phyloP scores from a whole-genome alignment of 2,329 filamentous ascomycete genomes.

The Nemania diffusa region DNA sequence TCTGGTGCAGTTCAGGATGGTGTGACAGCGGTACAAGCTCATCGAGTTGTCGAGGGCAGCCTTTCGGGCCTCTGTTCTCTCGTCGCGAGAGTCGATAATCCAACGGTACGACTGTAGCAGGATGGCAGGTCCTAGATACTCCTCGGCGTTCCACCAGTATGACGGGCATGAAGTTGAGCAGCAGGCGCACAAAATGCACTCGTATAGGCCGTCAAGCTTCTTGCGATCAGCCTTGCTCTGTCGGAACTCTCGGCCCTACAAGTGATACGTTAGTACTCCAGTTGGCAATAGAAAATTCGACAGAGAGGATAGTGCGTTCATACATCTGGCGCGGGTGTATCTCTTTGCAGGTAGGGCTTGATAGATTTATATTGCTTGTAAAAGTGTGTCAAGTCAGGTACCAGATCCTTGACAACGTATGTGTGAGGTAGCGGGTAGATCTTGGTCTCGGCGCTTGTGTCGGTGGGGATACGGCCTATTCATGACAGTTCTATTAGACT shows the following conservation, averaged over 20 bases:
- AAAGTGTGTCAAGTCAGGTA: slow-evolving; percentile 97
- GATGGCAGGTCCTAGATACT: slow-evolving; percentile 97
- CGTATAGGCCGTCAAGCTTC: slow-evolving; percentile 98
- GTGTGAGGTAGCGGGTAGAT: slow-evolving; percentile 98
- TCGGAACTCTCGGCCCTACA: slow-evolving; percentile 87
- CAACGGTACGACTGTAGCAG: slow-evolving; percentile 98
- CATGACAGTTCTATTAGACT: slow-evolving; percentile 32
- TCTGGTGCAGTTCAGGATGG: slow-evolving; percentile 97
- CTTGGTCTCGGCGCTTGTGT: slow-evolving; percentile 82
- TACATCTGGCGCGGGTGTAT: slow-evolving; percentile 85
- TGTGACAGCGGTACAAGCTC: slow-evolving; percentile 99
- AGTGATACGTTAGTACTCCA: slow-evolving; percentile 32
- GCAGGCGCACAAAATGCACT: slow-evolving; percentile 99
- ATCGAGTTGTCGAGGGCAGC: slow-evolving; percentile 96
- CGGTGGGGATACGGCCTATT: slow-evolving; percentile 89
- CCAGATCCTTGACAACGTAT: slow-evolving; percentile 98
- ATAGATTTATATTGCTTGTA: slow-evolving; percentile 99
- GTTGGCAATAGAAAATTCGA: neutral
- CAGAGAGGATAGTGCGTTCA: slow-evolving; percentile 52
- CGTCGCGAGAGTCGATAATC: slow-evolving; percentile 94
- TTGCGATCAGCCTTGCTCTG: slow-evolving; percentile 91
- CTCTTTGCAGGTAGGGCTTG: slow-evolving; percentile 96
- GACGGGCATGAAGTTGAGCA: slow-evolving; percentile 99
- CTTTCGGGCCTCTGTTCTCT: slow-evolving; percentile 88
- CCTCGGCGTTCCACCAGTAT: slow-evolving; percentile 99